phyloP scores from a whole-genome alignment of 2,329 filamentous ascomycete species.

The Aspergillus cejpii region DNA sequence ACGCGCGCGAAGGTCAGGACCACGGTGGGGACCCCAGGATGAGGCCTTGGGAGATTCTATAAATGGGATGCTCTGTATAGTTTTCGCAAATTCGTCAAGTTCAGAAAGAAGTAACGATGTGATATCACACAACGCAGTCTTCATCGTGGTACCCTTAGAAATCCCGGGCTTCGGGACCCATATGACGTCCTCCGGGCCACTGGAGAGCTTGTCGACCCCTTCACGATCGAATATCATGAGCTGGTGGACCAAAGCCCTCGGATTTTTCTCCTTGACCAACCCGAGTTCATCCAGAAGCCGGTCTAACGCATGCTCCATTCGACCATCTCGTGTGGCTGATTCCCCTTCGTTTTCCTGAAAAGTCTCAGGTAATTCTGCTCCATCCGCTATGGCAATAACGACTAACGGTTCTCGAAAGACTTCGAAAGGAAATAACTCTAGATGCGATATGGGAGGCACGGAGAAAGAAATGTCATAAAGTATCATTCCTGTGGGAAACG shows the following conservation, averaged over 20 bases:
- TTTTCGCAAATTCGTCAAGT: slow-evolving; percentile 66
- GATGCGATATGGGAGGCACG: slow-evolving; percentile 69
- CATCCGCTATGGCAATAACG: slow-evolving; percentile 79
- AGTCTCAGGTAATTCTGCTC: slow-evolving; percentile 54
- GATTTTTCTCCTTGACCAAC: slow-evolving; percentile 63
- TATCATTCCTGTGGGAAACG: slow-evolving; percentile 77
- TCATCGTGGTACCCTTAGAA: slow-evolving; percentile 71
- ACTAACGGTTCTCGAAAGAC: slow-evolving; percentile 77
- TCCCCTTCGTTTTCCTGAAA: slow-evolving; percentile 9
- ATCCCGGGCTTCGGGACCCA: slow-evolving; percentile 62
- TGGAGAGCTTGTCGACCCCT: slow-evolving; percentile 49
- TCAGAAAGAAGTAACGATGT: slow-evolving; percentile 67
- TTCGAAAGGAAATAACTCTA: slow-evolving; percentile 80
- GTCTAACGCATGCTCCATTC: slow-evolving; percentile 33
- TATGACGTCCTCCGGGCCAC: slow-evolving; percentile 57
- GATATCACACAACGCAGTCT: slow-evolving; percentile 72
- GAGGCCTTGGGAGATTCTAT: slow-evolving; percentile 65
- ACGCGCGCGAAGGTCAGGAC: slow-evolving; percentile 40
- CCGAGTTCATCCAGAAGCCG: slow-evolving; percentile 58
- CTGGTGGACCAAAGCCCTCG: slow-evolving; percentile 69
- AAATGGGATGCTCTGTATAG: slow-evolving; percentile 63
- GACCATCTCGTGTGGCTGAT: slow-evolving; percentile 18
- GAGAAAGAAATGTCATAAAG: slow-evolving; percentile 83
- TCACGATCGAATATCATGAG: slow-evolving; percentile 73
- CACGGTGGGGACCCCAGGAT: slow-evolving; percentile 46